phyloP scores from a whole-genome alignment of 306 rosid genomes.

The Rubus parviflorus region DNA sequence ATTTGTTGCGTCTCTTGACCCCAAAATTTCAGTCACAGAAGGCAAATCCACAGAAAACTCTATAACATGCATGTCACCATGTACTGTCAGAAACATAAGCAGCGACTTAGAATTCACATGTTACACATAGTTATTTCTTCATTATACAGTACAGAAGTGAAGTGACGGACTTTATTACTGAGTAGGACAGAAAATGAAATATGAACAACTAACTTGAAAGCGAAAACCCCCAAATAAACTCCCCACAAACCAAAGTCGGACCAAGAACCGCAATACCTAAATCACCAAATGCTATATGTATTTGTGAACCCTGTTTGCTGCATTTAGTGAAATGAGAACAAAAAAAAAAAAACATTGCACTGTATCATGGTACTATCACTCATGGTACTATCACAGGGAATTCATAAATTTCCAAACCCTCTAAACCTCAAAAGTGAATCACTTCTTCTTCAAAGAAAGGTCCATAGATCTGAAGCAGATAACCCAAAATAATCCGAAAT shows the following conservation, averaged over 20 bases:
- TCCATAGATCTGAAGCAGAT: conserved; percentile 9
- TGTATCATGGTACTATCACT: no score
- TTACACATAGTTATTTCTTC: not conserved
- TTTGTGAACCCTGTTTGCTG: not conserved
- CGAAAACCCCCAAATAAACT: not conserved
- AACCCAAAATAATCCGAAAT: not conserved
- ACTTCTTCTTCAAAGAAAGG: not conserved
- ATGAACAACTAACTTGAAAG: not conserved
- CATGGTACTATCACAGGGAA: no score
- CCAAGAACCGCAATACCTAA: not conserved
- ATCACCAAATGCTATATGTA: not conserved
- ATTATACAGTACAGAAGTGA: not conserved
- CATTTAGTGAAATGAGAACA: not conserved
- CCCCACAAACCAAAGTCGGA: not conserved
- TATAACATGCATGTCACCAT: conserved; percentile 22
- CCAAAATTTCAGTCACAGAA: conserved; percentile 24
- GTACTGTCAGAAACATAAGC: conserved; percentile 14
- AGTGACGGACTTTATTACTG: not conserved
- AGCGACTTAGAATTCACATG: conserved; percentile 6
- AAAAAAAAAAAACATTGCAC: not conserved
- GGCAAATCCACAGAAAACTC: conserved; percentile 32
- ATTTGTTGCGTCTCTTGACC: conserved; percentile 11
- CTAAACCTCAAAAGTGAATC: not conserved
- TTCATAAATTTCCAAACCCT: no score
- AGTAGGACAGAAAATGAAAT: not conserved